These are phyloP conservation scores for Serendipita sp. DNA, from an alignment of 768 basidiomycete genomes.

Conservation along the genomic window DNA sequence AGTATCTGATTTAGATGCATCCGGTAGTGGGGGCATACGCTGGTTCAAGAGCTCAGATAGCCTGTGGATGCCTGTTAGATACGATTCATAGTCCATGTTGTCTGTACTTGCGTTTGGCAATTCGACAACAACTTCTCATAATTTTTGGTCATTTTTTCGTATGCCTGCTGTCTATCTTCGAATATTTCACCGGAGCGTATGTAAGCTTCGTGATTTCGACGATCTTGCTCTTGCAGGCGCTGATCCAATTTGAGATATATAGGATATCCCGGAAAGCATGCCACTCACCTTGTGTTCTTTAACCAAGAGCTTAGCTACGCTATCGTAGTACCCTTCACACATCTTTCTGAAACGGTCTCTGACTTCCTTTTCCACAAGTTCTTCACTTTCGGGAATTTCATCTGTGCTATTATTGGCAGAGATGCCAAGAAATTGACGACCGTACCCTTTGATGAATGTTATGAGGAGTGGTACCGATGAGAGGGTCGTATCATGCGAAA, in stretches of 20 bases:
- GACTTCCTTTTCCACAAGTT: slow-evolving; percentile 70
- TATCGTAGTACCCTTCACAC: slow-evolving; percentile 89
- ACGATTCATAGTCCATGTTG: background rate
- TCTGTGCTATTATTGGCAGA: slow-evolving; percentile 10
- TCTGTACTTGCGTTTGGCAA: slow-evolving; percentile 58
- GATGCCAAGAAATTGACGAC: slow-evolving; percentile 75
- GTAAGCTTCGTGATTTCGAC: slow-evolving; percentile 94
- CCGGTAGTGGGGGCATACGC: slow-evolving; percentile 68
- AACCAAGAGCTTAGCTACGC: slow-evolving; percentile 75
- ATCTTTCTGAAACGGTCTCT: slow-evolving; percentile 81
- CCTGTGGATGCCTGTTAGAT: slow-evolving; percentile 23
- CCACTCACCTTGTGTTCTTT: slow-evolving; percentile 70
- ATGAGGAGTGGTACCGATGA: slow-evolving; percentile 80
- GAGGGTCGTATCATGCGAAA: slow-evolving; percentile 73
- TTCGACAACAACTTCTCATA: slow-evolving; percentile 84
- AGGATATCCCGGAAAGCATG: background rate
- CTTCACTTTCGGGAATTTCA: slow-evolving; percentile 27
- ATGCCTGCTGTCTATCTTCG: slow-evolving; percentile 95
- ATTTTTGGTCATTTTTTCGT: slow-evolving; percentile 94
- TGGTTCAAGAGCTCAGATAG: slow-evolving; percentile 83
- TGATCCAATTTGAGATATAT: slow-evolving; percentile 18
- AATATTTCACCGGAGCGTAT: slow-evolving; percentile 99
- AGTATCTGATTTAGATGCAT: slow-evolving; percentile 62
- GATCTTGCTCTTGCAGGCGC: slow-evolving; percentile 94
- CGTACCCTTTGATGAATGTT: slow-evolving; percentile 87